These are phyloP conservation scores for Penicillium sp. DNA, from an alignment of 2,329 filamentous ascomycete species.

Conservation along the genomic window DNA sequence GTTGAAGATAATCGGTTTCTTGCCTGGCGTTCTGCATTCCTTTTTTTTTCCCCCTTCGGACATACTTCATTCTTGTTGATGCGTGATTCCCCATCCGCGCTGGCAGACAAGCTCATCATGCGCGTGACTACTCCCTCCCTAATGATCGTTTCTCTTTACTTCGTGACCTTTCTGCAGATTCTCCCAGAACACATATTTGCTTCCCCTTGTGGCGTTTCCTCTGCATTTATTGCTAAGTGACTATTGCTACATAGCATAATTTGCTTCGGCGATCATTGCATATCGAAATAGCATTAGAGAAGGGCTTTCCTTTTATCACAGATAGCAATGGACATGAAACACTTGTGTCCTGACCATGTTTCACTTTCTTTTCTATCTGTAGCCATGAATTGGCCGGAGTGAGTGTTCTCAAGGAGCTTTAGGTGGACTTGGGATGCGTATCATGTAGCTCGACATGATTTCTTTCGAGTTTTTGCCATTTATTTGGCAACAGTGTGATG, in stretches of 20 bases:
- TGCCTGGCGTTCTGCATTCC: conserved; percentile 14
- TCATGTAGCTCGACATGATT: not conserved
- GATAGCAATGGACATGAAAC: conserved; percentile 4
- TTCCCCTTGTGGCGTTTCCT: conserved; percentile 1
- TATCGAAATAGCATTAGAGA: conserved; percentile 16
- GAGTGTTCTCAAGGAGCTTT: not conserved
- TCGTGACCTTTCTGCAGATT: conserved; percentile 9
- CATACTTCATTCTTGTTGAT: conserved; percentile 17
- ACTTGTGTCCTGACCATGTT: not conserved
- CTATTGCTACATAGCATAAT: conserved; percentile 16
- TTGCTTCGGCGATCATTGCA: conserved; percentile 14
- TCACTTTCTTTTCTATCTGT: not conserved
- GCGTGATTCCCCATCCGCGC: conserved; percentile 6
- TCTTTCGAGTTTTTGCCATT: not conserved
- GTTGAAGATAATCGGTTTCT: conserved; percentile 19
- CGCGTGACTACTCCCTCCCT: conserved; percentile 11
- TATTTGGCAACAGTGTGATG: not conserved
- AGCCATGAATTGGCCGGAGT: not conserved
- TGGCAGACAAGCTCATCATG: not conserved
- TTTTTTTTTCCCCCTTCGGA: conserved; percentile 14
- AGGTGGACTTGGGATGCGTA: not conserved
- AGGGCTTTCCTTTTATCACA: not conserved
- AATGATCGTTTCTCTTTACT: conserved; percentile 19
- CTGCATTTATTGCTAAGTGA: conserved; percentile 25
- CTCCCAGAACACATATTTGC: conserved; percentile 9